Evolutionary conservation across 2,329 filamentous ascomycete genomes (phyloP), one percentile per base, ranked within the genome.

Genomic region (Beauveria brongniartii): DNA sequence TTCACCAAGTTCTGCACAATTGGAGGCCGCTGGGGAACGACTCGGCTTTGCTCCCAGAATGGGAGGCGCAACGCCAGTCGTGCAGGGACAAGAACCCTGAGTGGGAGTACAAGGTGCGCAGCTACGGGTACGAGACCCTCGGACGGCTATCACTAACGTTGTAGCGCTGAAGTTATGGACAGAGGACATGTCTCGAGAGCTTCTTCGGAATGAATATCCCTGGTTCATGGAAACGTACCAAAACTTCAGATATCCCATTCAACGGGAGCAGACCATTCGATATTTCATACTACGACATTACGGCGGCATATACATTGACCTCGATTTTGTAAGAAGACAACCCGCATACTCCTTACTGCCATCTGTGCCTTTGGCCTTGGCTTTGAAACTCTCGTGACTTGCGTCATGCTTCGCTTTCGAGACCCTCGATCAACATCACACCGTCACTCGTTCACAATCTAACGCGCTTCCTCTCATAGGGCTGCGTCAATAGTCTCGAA

Each of bases 251-350:
- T 88, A 87, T 69, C 85, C 86, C 5, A 89, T 91, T 61, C 86
- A 90, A 72, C 83, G 87, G 61, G 87, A 87, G 43, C 87, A 91
- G 67, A 78, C 87, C 16, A 87, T 91, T 64, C 81, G 88, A 54
- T 91, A 91, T 74, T 90, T 91, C 69, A 80, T 90, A 24, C 79
- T 91, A 37, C 79, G 85, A 55, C 83, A 89, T 71, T 91, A 83
- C 68, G 88, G 88, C 56, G 88, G 88, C 34, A 84, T 89, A 57
- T 91, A 91, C 71, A 84, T 91, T 66, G 88, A 91, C 62, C 68
- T 73, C 65, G 71, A 73, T 52, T 50, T 58, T 59, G 57, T 59
- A 54, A 46, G 57, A 20, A 10, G 18, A 20, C 22, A 10, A 16
- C 46, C 46, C 14, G 5, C 46, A n/a, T 46, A 20, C 20, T 46